Evolutionary conservation across 2,329 filamentous ascomycete species (phyloP).

Genomic region (Pyrenophora graminea): DNA sequence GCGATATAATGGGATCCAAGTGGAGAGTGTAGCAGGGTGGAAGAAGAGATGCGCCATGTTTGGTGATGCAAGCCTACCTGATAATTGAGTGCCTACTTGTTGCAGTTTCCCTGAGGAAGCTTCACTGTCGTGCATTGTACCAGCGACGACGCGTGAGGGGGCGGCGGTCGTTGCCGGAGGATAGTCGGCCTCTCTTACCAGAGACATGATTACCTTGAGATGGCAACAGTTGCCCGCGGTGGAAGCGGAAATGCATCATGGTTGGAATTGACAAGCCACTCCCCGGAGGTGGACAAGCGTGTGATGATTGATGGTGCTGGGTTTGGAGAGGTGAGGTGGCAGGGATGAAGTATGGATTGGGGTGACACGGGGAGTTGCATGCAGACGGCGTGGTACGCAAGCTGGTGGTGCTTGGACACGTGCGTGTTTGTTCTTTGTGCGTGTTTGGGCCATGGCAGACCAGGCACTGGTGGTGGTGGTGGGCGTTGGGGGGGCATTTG

Average conservation of each 20-base stretch:
- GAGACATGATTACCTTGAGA: too few species aligned
- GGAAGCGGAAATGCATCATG: too few species aligned
- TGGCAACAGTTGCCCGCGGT: too few species aligned
- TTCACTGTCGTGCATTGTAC: not conserved
- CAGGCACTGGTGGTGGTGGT: not conserved
- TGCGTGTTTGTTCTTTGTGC: not conserved
- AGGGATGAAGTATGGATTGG: not conserved
- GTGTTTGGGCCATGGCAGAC: not conserved
- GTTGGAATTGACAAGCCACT: too few species aligned
- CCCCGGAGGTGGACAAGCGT: too few species aligned
- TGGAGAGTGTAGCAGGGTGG: conserved; percentile 1
- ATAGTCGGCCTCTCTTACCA: not conserved
- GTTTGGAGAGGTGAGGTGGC: not conserved
- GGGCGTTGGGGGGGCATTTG: not conserved
- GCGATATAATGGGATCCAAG: conserved; percentile 19
- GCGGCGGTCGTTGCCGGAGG: not conserved
- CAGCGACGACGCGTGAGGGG: not conserved
- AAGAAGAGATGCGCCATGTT: not conserved
- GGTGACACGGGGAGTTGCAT: not conserved
- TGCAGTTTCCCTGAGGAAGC: not conserved
- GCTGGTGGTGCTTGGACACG: not conserved
- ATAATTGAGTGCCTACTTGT: not conserved
- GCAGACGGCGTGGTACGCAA: not conserved
- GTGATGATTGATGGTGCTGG: not conserved
- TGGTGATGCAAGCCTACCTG: not conserved